These are phyloP conservation scores for Xanthoceras sorbifolium DNA, from an alignment of 345 rosid genomes.

Conservation along the genomic window DNA sequence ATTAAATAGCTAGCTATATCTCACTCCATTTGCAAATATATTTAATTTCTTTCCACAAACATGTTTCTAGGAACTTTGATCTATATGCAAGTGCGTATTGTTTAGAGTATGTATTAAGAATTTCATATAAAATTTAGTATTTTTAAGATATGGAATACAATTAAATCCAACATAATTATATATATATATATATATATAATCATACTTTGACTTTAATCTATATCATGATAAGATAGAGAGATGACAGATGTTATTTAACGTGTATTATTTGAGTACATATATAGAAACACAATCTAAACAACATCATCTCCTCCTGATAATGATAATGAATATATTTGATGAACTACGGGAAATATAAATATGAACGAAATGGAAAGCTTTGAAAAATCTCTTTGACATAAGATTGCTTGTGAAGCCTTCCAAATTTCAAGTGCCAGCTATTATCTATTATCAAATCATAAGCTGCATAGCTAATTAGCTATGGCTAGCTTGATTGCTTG, in stretches of 20 bases:
- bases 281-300: too few species aligned
- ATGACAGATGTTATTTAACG: background rate
- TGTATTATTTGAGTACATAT: background rate
- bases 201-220: too few species aligned
- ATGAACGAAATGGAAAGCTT: background rate
- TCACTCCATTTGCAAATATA: background rate
- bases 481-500: background rate
- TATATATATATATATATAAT: too few species aligned
- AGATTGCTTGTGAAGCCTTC: slow-evolving; percentile 5
- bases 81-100: too few species aligned
- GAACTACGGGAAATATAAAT: background rate
- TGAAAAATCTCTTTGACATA: background rate
- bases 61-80: background rate
- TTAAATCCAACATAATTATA: too few species aligned
- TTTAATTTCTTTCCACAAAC: background rate
- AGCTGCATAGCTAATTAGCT: background rate
- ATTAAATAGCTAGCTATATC: background rate
- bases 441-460: background rate
- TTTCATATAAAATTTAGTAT: too few species aligned
- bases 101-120: too few species aligned
- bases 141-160: too few species aligned
- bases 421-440: background rate
- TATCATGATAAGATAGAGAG: too few species aligned
- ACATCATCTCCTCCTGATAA: background rate
- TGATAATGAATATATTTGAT: background rate